Evolutionary conservation across 768 basidiomycete genomes (phyloP), one percentile per base, ranked within the genome.

Genomic region (Gelatoporia subvermispora): DNA sequence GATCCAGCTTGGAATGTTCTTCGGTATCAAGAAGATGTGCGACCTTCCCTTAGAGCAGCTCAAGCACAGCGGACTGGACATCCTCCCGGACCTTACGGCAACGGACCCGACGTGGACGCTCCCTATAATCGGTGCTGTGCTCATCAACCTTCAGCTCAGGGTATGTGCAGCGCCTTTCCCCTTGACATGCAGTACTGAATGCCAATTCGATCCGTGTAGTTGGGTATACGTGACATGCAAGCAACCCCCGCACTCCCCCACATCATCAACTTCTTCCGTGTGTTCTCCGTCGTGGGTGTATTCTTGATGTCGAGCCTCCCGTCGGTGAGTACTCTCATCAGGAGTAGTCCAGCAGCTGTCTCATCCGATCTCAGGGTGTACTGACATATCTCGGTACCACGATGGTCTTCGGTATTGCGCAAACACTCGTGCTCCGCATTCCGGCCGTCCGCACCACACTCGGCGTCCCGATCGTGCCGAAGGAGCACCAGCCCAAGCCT

Each of bases 1-100:
- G 1, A 72, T 92, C 37, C 84, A 86, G 40, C 67, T 96, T 25
- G 82, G 84, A 13, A 68, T 90, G 69, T 98, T 98, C 76, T 84
- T 92, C 55, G 90, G 79, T 16, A 63, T 95, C 47, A 81, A 81
- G 66, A 71, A 69, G 41, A 76, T 98, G 72, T 83, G 84, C 56
- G 70, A 74, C 42, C 64, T 84, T 39, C 89, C 90, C 0, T 65
- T 96, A 17, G 74, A 74, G 45, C 91, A 92, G 68, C 64, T 97
- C 59, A 75, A 77, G 54, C 70, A 82, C 52, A 92, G 89, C 49
- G 93, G 94, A 0, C 64, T 92, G 24, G 72, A 66, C 39, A 81
- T 83, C 68, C 64, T 94, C 35, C 81, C 82, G 0, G 87, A 97
- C 65, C 67, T 98, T 54, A 91, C 92, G 0, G 63, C 74, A 2